phyloP scores from a whole-genome alignment of 768 basidiomycete genomes.

The Phlebiopsis gigantea region DNA sequence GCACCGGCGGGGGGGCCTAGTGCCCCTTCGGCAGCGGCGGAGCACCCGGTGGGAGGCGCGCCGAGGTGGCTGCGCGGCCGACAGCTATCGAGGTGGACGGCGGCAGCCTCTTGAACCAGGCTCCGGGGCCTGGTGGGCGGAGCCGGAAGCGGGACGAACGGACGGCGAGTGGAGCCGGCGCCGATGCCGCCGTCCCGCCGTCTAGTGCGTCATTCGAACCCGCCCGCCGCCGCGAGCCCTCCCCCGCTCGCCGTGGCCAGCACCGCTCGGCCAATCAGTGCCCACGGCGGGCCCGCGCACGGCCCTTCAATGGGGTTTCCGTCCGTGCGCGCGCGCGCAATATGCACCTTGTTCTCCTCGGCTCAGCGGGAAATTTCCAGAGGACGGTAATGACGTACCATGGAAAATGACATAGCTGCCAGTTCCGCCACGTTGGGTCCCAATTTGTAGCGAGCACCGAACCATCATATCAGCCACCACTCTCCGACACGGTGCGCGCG shows the following conservation, averaged over 20 bases:
- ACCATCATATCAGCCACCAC: constrained; percentile 6
- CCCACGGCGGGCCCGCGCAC: neutral
- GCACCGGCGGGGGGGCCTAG: too few relatives aligned
- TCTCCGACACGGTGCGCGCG: neutral
- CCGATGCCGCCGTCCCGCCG: constrained; percentile 6
- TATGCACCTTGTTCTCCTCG: neutral
- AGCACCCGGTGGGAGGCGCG: too few relatives aligned
- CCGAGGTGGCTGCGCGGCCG: too few relatives aligned
- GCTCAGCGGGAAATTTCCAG: neutral
- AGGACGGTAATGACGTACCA: constrained; percentile 5
- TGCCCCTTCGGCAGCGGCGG: too few relatives aligned
- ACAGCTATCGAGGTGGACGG: too few relatives aligned
- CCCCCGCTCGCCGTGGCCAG: neutral
- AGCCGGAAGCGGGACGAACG: neutral
- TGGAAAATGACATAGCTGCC: constrained; percentile 4
- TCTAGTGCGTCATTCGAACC: neutral
- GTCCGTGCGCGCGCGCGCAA: neutral
- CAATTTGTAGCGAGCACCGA: constrained; percentile 6
- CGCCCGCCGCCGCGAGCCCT: neutral
- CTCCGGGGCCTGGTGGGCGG: too few relatives aligned
- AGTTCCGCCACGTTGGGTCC: neutral
- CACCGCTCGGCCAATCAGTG: neutral
- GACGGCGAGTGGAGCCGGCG: constrained; percentile 4
- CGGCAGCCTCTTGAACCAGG: too few relatives aligned
- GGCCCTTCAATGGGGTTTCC: neutral